These are phyloP conservation scores for Lumnitzera racemosa DNA, from an alignment of 345 rosid genomes.

Conservation along the genomic window DNA sequence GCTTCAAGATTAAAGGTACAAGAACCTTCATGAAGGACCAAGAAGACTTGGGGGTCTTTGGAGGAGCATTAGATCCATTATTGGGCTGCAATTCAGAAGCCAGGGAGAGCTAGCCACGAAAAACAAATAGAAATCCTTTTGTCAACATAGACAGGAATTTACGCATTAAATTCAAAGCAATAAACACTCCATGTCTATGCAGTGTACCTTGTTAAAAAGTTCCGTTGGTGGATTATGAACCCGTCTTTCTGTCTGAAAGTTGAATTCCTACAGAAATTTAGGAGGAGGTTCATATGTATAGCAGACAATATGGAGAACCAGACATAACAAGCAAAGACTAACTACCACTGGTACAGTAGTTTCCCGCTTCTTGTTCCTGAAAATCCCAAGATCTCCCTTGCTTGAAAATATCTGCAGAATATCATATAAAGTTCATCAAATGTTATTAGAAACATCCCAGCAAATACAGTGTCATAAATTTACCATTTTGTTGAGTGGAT, in stretches of 20 bases:
- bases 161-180: not conserved
- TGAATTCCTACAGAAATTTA: slow-evolving; percentile 54
- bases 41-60: slow-evolving; percentile 29
- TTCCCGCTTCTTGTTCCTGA: slow-evolving; percentile 64
- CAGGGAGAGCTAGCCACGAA: slow-evolving; percentile 52
- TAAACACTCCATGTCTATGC: not conserved
- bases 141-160: not conserved
- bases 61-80: slow-evolving; percentile 26
- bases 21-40: slow-evolving; percentile 43
- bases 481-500: slow-evolving; percentile 72
- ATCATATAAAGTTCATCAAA: not conserved
- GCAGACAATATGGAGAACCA: slow-evolving; percentile 5
- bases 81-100: slow-evolving; percentile 45
- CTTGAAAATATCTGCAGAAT: slow-evolving; percentile 63
- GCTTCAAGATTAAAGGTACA: slow-evolving; percentile 6
- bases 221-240: slow-evolving; percentile 62
- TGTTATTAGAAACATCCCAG: slow-evolving; percentile 2
- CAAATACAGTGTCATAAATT: slow-evolving; percentile 9
- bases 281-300: slow-evolving; percentile 4
- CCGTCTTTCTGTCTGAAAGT: slow-evolving; percentile 53
- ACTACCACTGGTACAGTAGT: slow-evolving; percentile 71
- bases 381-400: slow-evolving; percentile 71
- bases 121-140: not conserved
- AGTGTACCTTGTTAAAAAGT: slow-evolving; percentile 77
- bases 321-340: not conserved